Evolutionary conservation across 441 rosid species (phyloP), one percentile per base, ranked within the genome.

Genomic region (Adansonia madagascariensis): DNA sequence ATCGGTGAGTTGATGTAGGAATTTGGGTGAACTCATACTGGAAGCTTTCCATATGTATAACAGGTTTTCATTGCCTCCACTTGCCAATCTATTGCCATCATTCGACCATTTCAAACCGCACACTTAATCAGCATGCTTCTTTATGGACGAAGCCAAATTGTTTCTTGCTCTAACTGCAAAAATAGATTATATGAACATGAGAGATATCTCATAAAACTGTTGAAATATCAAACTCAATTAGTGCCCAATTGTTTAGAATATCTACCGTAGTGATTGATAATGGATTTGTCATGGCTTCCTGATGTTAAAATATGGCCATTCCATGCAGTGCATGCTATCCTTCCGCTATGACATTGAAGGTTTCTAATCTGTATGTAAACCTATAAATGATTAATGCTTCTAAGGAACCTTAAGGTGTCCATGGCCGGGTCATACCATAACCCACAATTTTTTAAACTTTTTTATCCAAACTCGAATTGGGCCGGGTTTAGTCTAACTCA

Each of bases 1-100:
- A 11, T 77, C 89, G 5, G 20, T 52, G 57, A 89, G 73, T 59
- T 77, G 80, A 77, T 82, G 82, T 77, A 87, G 80, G 78, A 76
- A 88, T 52, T 75, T 75, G 50, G 87, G 78, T 17, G 85, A 80
- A 35, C 74, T 83, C 84, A 88, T 75, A 79, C 81, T 86, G 20
- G 85, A 80, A 65, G 86, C 86, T 39, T 88, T 88, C 94, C 92
- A 91, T 67, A 88, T 82, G 80, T 75, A 78, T 24, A 88, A 31
- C 15, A 79, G 75, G 70, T 85, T 88, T 24, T 89, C 92, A 18
- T 86, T 84, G 53, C 90, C 92, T 55, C 92, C 94, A n/a, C 91
- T 91, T 35, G 94, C 92, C 79, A 89, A 79, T 20, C 79, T 14
- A 43, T 79, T 76, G 74, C 89, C 85, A 71, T 78, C 88, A 15